Percentiles rank a stretch among this genome's conserved stretches.
phyloP scores from a whole-genome alignment of 257 asterid species.

The Nicotiana attenuata region DNA sequence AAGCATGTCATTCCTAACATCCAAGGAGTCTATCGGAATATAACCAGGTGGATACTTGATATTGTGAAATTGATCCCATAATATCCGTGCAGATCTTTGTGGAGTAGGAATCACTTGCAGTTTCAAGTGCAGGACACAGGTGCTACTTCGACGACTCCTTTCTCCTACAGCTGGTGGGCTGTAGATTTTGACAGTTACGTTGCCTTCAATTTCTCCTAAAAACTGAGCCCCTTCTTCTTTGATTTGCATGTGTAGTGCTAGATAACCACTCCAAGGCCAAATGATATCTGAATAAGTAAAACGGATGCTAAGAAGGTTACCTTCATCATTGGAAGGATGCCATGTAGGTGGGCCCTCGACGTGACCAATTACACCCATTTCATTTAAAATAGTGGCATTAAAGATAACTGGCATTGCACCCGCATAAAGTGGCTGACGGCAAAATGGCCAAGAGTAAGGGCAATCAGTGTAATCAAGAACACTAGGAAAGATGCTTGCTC shows the following conservation, averaged over 20 bases:
- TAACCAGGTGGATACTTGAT: constrained; percentile 97
- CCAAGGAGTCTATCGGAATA: constrained; percentile 91
- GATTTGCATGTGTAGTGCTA: constrained; percentile 90
- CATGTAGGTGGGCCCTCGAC: constrained; percentile 79
- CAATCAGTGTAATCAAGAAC: constrained; percentile 81
- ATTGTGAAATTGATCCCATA: constrained; percentile 97
- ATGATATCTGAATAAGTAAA: constrained; percentile 81
- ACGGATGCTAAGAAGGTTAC: constrained; percentile 76
- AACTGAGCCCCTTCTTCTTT: constrained; percentile 85
- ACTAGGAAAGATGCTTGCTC: constrained; percentile 95
- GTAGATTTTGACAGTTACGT: constrained; percentile 60
- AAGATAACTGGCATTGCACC: constrained; percentile 97
- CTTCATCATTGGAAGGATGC: constrained; percentile 79
- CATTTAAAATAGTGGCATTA: constrained; percentile 84
- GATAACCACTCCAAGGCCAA: constrained; percentile 99
- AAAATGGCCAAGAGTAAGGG: constrained; percentile 99
- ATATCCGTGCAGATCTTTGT: constrained; percentile 60
- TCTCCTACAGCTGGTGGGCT: constrained; percentile 87
- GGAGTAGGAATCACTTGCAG: constrained; percentile 86
- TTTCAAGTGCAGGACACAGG: constrained; percentile 62
- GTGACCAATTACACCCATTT: constrained; percentile 84
- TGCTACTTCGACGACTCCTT: constrained; percentile 48
- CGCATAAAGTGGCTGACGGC: constrained; percentile 90
- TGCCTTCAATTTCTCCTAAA: constrained; percentile 87
- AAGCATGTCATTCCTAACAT: constrained; percentile 87